Percentiles rank a stretch among this genome's conserved stretches.
Evolutionary conservation across 805 yeast species (phyloP).

Genomic region (Blastobotrys peoriensis): DNA sequence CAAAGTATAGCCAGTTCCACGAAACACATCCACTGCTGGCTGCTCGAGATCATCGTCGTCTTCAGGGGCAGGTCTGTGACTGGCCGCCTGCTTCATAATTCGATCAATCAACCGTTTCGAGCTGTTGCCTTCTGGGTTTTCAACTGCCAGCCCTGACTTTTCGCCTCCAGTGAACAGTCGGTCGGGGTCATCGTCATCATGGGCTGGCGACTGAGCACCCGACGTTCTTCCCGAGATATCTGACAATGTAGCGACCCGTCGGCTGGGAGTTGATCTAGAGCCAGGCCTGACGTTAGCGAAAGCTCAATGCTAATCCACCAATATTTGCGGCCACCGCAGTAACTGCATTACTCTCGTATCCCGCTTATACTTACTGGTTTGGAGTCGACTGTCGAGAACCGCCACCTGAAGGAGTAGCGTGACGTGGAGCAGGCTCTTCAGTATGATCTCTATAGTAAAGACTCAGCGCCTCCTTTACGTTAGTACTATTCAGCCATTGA

Average conservation of each 20-base stretch:
- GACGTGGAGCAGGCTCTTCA: constrained; percentile 2
- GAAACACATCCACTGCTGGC: constrained; percentile 15
- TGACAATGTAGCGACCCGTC: constrained; percentile 27
- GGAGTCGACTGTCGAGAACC: background rate
- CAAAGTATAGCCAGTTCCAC: constrained; percentile 30
- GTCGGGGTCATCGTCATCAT: constrained; percentile 34
- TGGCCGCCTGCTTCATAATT: constrained; percentile 31
- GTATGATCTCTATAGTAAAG: constrained; percentile 5
- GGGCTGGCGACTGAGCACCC: constrained; percentile 29
- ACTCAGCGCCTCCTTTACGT: constrained; percentile 9
- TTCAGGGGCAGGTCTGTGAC: constrained; percentile 3
- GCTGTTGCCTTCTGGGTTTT: constrained; percentile 45
- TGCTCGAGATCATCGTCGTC: constrained; percentile 20
- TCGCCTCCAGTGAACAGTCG: constrained; percentile 56
- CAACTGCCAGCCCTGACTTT: constrained; percentile 70
- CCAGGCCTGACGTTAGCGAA: background rate
- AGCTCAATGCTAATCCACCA: too few species aligned
- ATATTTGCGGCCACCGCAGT: too few species aligned
- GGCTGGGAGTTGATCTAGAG: constrained; percentile 3
- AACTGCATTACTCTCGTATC: too few species aligned
- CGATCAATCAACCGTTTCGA: constrained; percentile 27
- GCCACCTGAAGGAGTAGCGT: background rate
- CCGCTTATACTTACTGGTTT: background rate
- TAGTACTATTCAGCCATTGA: background rate
- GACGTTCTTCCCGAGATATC: constrained; percentile 22